A percentile compares a stretch with the other conserved stretches of the same genome.
Conservation (phyloP, 2,329 filamentous ascomycete genomes). For the Conoideocrella luteorostrata region DNA sequence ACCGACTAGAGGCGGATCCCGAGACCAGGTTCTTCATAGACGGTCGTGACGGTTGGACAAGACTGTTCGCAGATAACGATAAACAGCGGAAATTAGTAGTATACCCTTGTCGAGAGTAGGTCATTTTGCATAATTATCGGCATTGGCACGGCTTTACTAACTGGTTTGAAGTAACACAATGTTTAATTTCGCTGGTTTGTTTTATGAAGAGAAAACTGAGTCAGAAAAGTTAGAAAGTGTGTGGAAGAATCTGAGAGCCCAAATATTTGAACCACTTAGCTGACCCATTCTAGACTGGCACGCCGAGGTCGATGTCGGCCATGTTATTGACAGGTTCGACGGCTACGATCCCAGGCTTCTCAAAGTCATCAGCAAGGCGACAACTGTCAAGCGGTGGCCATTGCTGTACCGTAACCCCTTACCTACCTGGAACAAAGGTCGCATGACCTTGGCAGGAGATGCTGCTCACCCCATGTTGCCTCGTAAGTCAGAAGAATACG, state of each 20-base stretch:
- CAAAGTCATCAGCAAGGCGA: slow-evolving; percentile 25
- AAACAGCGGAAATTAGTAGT: slow-evolving; percentile 21
- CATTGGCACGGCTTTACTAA: background rate
- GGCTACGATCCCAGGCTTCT: slow-evolving; percentile 21
- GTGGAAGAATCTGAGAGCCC: background rate
- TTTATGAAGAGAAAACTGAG: slow-evolving; percentile 18
- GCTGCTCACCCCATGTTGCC: slow-evolving; percentile 34
- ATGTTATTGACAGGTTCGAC: slow-evolving; percentile 21
- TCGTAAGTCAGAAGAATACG: slow-evolving; percentile 20
- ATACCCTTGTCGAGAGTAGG: slow-evolving; percentile 26
- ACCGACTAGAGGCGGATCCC: slow-evolving; percentile 22
- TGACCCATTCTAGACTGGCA: slow-evolving; percentile 21
- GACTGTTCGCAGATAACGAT: slow-evolving; percentile 17
- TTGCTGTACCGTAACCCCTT: slow-evolving; percentile 28
- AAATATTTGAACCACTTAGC: background rate
- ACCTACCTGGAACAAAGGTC: slow-evolving; percentile 24
- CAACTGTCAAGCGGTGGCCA: slow-evolving; percentile 28
- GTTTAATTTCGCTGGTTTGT: slow-evolving; percentile 28
- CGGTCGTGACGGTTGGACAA: slow-evolving; percentile 18
- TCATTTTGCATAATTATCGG: background rate
- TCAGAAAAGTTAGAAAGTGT: slow-evolving; percentile 15
- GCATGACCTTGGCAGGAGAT: slow-evolving; percentile 28
- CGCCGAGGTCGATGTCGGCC: slow-evolving; percentile 20
- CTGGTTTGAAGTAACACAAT: slow-evolving; percentile 19
- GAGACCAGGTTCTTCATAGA: slow-evolving; percentile 24